Evolutionary conservation across 495 filamentous ascomycete genomes (phyloP).

Genomic region (Penicillium desertorum): DNA sequence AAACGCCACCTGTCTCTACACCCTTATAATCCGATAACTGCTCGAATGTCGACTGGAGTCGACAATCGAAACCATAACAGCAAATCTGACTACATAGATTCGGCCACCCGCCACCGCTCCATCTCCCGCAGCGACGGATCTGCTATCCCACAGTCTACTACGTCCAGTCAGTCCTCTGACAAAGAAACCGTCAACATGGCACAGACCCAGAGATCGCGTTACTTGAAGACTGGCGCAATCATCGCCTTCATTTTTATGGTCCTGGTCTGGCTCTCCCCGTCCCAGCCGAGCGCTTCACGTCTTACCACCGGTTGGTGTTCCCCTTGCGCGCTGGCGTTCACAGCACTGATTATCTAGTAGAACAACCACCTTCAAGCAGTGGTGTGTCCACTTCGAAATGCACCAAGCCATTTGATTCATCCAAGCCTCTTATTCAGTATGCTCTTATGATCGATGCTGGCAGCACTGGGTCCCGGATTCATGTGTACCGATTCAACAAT

Average conservation of each 20-base stretch:
- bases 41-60: slow-evolving; percentile 53
- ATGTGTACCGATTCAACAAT: slow-evolving; percentile 99
- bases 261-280: slow-evolving; percentile 71
- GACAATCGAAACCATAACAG: slow-evolving; percentile 33
- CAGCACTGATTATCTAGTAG: slow-evolving; percentile 22
- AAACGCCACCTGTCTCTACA: slow-evolving; percentile 19
- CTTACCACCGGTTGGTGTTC: slow-evolving; percentile 42
- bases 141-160: slow-evolving; percentile 11
- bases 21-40: slow-evolving; percentile 25
- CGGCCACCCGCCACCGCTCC: slow-evolving; percentile 37
- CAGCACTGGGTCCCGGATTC: slow-evolving; percentile 95
- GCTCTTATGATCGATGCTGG: slow-evolving; percentile 98
- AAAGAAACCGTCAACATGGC: slow-evolving; percentile 53
- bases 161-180: slow-evolving; percentile 17
- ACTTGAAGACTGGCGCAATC: slow-evolving; percentile 79
- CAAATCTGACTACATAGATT: slow-evolving; percentile 18
- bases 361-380: slow-evolving; percentile 26
- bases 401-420: slow-evolving; percentile 72
- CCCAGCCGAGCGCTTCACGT: slow-evolving; percentile 37
- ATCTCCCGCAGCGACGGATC: slow-evolving; percentile 32
- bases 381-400: slow-evolving; percentile 54
- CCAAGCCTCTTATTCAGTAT: slow-evolving; percentile 94
- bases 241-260: slow-evolving; percentile 71
- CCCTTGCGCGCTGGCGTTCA: not conserved
- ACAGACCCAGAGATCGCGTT: slow-evolving; percentile 72